These are phyloP conservation scores for Helminthosporium solani DNA, from an alignment of 2,329 filamentous ascomycete species.

Conservation along the genomic window DNA sequence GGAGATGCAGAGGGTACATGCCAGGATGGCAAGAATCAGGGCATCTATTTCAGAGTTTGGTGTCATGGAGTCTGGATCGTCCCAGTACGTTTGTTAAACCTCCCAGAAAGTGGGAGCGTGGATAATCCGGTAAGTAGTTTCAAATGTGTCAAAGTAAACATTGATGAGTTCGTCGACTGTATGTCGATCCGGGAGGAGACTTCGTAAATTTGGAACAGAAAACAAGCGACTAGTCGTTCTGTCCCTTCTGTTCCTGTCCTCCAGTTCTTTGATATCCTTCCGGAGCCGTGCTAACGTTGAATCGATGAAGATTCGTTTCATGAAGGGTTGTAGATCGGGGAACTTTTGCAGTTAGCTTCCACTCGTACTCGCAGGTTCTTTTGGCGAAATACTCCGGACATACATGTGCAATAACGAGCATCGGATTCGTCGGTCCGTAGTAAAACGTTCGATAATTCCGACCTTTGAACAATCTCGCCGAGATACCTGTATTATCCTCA, in stretches of 20 bases:
- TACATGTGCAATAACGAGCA: constrained; percentile 22
- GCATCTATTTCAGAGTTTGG: constrained; percentile 35
- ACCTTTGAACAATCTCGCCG: constrained; percentile 40
- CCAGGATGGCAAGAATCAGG: constrained; percentile 41
- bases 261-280: constrained; percentile 23
- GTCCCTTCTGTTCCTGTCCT: constrained; percentile 11
- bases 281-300: constrained; percentile 24
- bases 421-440: constrained; percentile 43
- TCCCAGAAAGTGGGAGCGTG: constrained; percentile 53
- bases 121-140: constrained; percentile 52
- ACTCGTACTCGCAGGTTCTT: too few species aligned
- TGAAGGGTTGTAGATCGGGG: constrained; percentile 31
- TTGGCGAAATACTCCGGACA: too few species aligned
- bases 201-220: constrained; percentile 12
- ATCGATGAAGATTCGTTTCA: constrained; percentile 22
- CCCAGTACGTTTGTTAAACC: constrained; percentile 51
- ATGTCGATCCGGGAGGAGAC: constrained; percentile 33
- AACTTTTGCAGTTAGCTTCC: constrained; percentile 22
- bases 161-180: constrained; percentile 45
- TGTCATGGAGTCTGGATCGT: constrained; percentile 17
- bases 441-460: constrained; percentile 44
- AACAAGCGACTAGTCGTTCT: constrained; percentile 9
- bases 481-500: constrained; percentile 1
- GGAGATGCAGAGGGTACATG: constrained; percentile 39
- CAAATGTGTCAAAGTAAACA: constrained; percentile 53